Evolutionary conservation across 1,284 basidiomycete species (phyloP).

Genomic region (Pascua sp.): DNA sequence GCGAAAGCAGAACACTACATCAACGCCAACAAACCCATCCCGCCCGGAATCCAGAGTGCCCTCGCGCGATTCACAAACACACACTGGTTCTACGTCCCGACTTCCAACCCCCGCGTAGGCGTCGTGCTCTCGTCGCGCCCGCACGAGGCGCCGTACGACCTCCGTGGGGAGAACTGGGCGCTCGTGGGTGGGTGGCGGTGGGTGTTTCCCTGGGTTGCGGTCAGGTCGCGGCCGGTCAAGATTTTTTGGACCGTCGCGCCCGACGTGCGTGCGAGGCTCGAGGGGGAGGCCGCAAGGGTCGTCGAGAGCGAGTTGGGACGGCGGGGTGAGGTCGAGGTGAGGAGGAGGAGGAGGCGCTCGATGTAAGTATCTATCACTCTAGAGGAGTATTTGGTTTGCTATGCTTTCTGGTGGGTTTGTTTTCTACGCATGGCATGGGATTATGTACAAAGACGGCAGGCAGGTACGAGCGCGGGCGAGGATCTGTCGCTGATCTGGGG

Average conservation of each 20-base stretch:
- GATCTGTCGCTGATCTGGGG: too few species aligned
- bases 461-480: too few species aligned
- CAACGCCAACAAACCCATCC: conserved; percentile 12
- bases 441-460: too few species aligned
- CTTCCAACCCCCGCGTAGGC: conserved; percentile 12
- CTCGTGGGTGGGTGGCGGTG: conserved; percentile 19
- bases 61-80: conserved; percentile 16
- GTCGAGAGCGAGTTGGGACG: not conserved
- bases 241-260: conserved; percentile 29
- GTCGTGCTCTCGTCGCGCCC: conserved; percentile 17
- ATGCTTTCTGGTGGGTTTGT: too few species aligned
- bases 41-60: not conserved
- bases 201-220: conserved; percentile 29
- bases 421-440: too few species aligned
- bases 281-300: not conserved
- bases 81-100: conserved; percentile 34
- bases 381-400: too few species aligned
- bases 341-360: too few species aligned
- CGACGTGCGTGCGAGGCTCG: not conserved
- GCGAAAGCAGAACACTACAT: conserved; percentile 1
- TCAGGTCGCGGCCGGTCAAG: conserved; percentile 20
- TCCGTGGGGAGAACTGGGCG: conserved; percentile 21
- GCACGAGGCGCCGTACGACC: conserved; percentile 31
- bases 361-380: too few species aligned
- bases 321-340: too few species aligned